Base-by-base conservation (phyloP, 2,329 filamentous ascomycete genomes). In the Fusarium decemcellulare region DNA sequence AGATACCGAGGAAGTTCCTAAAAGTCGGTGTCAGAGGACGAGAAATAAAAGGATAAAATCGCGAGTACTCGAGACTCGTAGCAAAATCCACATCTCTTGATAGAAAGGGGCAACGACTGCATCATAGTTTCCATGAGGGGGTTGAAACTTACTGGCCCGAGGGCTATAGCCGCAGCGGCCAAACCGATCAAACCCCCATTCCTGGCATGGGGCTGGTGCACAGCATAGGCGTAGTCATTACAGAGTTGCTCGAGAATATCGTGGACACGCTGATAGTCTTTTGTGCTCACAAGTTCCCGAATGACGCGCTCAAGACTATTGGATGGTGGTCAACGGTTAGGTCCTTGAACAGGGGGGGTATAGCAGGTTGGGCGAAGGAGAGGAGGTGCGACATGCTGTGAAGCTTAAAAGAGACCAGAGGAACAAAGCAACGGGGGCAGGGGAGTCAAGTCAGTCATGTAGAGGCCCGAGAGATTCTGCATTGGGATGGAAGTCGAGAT, bases 111-210 rank as follows among this genome's bases (percentile, higher is more conserved):
- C 29, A 6, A 30, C 27, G 36, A 39, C 9, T 34, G 15, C 29
- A 55, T 10, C 32, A 27, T 50, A 30, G 29, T 16, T 47, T 10
- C 8, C 10, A 27, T 32, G 16, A 44, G 34, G 44, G 32, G 52
- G 30, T 55, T 59, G 42, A 58, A 63, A 87, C 92, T 81, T 87
- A 98, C 95, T 52, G 93, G 88, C 73, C 96, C 97, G 61, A 99
- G 86, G 57, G 96, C 96, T 80, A 99, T 99, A 59, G 95, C 96
- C 51, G 96, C 96, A 7, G 96, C 96, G 55, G 96, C 96, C 74
- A 99, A 85, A 14, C 96, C 96, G 74, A 99, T 99, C 72, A 99
- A 87, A 47, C 96, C 96, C 69, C 96, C 96, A 84, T 99, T 99
- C 63, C 96, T 88, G 55, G 96, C 95, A 84, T 99, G 95, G 57